Evolutionary conservation across 2,329 filamentous ascomycete genomes (phyloP), one percentile per base, ranked within the genome.

Genomic region (Bipolaris gigantea): DNA sequence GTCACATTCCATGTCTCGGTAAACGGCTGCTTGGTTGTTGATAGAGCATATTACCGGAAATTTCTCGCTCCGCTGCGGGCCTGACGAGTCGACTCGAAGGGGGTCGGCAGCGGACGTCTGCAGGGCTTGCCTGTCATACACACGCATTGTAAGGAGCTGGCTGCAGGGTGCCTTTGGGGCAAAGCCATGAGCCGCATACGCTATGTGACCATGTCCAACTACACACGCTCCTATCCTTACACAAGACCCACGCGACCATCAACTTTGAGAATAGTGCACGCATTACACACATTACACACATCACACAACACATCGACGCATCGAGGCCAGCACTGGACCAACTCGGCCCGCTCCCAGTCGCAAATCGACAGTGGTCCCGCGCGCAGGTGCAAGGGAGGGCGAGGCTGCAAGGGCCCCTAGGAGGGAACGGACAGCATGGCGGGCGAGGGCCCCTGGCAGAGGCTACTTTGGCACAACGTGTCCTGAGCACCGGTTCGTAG

Each of bases 401-500:
- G 52, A 56, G 57, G 50, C 55, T 61, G 58, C 62, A 58, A 59
- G 51, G 56, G 53, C 55, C 57, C 47, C 43, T 43, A 52, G 53
- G 53, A 51, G 51, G 48, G 50, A 51, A 45, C 48, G 49, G 57
- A 54, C 52, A 60, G 53, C 51, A 50, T 48, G 50, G 50, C 57
- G 52, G 60, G 59, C 27, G 27, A 30, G 55, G 56, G 57, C 66
- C 70, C 62, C 50, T 61, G 50, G 50, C 58, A 55, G 52, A 48
- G 52, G 64, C 65, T 64, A 55, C 53, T 70, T 67, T 71, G 66
- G 65, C 64, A 70, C 66, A 69, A 70, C 67, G 69, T 71, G 66
- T 68, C 59, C 60, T 64, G 59, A 66, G 66, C 66, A 70, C 65
- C 65, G 65, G 70, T 73, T 73, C 66, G 70, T 65, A 71, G 71